Evolutionary conservation across 2,329 filamentous ascomycete species (phyloP), one percentile per base, ranked within the genome.

Genomic region (Aspergillus flavus): DNA sequence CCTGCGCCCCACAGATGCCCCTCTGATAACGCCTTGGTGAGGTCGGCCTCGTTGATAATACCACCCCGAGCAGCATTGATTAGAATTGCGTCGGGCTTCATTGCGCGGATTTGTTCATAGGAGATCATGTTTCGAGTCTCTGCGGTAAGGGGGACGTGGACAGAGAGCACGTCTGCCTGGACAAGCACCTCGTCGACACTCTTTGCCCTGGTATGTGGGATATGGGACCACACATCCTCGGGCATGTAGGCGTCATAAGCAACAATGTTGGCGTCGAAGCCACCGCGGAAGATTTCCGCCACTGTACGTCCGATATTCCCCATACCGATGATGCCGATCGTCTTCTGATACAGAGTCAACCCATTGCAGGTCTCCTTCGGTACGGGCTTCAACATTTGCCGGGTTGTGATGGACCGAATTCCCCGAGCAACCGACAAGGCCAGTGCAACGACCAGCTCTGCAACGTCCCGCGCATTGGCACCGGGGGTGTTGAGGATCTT

Each of bases 401-500:
- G 72, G 0, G 67, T 67, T 1, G 69, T 67, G 10, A 80, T 79
- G 2, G 65, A 64, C 0, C 73, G 70, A 2, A 79, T 68, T 39
- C 74, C 69, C 9, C 76, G 71, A 1, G 76, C 77, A 21, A 78
- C 75, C 0, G 75, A 68, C 64, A 77, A 76, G 0, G 75, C 71
- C 16, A 82, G 70, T 0, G 78, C 68, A 6, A 81, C 62, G 0
- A 65, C 63, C 6, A 72, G 64, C 50, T 82, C 80, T 0, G 80
- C 80, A 0, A 82, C 80, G 1, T 80, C 75, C 2, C 76, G 75
- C 0, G 78, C 76, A 63, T 80, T 84, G 0, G 81, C 77, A 1
- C 81, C 82, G 0, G 81, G 82, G 0, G 82, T 84, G 62, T 84
- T 83, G 65, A 80, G 75, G 32, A 84, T 78, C n/a, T 75, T 75